These are phyloP conservation scores for Boletellus sp. DNA, from an alignment of 768 basidiomycete genomes.

Conservation along the genomic window DNA sequence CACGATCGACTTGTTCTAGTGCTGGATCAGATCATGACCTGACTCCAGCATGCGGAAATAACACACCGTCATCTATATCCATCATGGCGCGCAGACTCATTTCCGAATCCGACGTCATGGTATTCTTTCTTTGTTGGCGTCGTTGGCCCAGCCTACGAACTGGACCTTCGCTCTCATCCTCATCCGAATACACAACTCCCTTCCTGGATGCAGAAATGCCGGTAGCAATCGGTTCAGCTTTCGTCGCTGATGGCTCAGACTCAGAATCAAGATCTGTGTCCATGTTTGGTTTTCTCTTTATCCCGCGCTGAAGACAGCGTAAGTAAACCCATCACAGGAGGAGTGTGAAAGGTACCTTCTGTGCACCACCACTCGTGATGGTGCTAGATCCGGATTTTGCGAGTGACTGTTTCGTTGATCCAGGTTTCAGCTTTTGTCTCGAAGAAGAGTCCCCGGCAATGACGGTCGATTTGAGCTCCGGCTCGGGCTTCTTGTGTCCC, in stretches of 20 bases:
- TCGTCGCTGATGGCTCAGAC: conserved; percentile 1
- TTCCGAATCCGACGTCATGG: conserved; percentile 42
- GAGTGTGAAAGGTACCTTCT: conserved; percentile 3
- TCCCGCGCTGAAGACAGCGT: conserved; percentile 32
- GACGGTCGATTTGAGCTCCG: not conserved
- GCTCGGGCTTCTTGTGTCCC: conserved; percentile 20
- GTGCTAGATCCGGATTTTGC: not conserved
- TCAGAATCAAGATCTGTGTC: conserved; percentile 27
- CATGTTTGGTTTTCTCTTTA: conserved; percentile 43
- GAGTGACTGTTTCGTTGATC: not conserved
- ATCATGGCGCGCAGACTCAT: conserved; percentile 56
- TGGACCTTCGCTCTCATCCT: conserved; percentile 43
- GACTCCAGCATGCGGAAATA: conserved; percentile 11
- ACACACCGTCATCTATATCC: conserved; percentile 73
- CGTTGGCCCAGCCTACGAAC: conserved; percentile 20
- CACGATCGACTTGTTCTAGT: conserved; percentile 26
- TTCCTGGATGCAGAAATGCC: conserved; percentile 37
- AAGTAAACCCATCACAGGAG: not conserved
- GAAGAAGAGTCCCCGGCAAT: not conserved
- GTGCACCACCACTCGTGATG: not conserved
- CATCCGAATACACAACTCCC: conserved; percentile 49
- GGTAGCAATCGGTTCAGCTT: conserved; percentile 8
- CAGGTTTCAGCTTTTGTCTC: not conserved
- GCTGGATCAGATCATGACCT: conserved; percentile 8
- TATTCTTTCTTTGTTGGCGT: conserved; percentile 33